These are phyloP conservation scores for Bipolaris victoriae DNA, from an alignment of 2,329 filamentous ascomycete genomes.

Conservation along the genomic window DNA sequence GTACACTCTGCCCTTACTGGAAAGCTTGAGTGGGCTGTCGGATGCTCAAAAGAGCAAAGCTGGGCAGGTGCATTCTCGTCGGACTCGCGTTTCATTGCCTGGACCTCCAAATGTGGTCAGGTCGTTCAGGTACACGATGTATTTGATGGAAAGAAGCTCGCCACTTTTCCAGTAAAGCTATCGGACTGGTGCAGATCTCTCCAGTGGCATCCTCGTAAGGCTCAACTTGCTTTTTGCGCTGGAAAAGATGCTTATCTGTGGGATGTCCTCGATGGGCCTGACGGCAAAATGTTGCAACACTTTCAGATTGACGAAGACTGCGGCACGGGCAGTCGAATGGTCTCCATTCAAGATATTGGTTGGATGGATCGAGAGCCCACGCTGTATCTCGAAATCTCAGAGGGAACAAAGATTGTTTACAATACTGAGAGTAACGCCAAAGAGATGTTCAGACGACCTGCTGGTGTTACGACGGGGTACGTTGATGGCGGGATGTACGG, in stretches of 20 bases:
- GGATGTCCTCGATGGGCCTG: not conserved
- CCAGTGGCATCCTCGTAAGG: not conserved
- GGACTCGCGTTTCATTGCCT: constrained; percentile 33
- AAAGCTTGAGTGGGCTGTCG: constrained; percentile 27
- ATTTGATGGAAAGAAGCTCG: constrained; percentile 15
- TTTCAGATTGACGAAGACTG: constrained; percentile 21
- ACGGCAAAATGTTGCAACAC: constrained; percentile 20
- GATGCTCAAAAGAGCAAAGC: constrained; percentile 23
- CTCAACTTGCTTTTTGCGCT: not conserved
- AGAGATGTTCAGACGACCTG: constrained; percentile 33
- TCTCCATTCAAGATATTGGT: not conserved
- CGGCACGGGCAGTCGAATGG: not conserved
- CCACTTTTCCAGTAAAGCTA: not conserved
- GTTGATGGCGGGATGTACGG: constrained; percentile 24
- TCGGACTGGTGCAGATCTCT: not conserved
- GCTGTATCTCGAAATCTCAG: not conserved
- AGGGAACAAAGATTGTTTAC: constrained; percentile 28
- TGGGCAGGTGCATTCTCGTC: constrained; percentile 38
- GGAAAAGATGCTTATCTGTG: not conserved
- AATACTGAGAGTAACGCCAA: constrained; percentile 33
- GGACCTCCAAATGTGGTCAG: constrained; percentile 26
- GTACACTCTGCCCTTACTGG: constrained; percentile 20
- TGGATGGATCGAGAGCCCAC: not conserved
- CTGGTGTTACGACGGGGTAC: constrained; percentile 13
- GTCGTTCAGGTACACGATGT: constrained; percentile 29